Evolutionary conservation across 2,329 filamentous ascomycete genomes (phyloP), one percentile per base, ranked within the genome.

Genomic region (Colletotrichum tamarilloi): DNA sequence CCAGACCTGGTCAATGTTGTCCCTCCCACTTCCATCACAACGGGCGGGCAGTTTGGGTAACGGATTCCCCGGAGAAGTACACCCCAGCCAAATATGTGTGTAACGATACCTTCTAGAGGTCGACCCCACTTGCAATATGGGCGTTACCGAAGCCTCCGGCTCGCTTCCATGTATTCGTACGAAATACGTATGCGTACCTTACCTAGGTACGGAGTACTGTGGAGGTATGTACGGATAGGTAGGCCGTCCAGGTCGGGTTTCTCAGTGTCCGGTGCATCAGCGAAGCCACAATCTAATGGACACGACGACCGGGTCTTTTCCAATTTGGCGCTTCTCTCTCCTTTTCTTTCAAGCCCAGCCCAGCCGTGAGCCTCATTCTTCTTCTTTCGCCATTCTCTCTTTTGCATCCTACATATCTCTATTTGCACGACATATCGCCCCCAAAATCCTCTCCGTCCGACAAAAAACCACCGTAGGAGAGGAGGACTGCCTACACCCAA

Each of bases 101-200:
- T 0, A 11, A 9, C 1, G 24, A 12, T 73, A 73, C 70, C n/a
- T 67, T 2, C 2, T 1, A 3, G 28, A 7, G 53, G 58, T 63
- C 22, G 42, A 49, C 42, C 42, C 52, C 53, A 72, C 38, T 28
- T 11, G 30, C 52, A 68, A 70, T 62, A 62, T 69, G 67, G 71
- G 55, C 49, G 67, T 52, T 73, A 62, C 71, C 71, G 71, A 73
- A 73, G 67, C 35, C 62, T 71, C 71, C 71, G 71, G 67, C 35
- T 53, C 30, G 32, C 19, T 7, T 49, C 19, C 19, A n/a, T 49
- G 42, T 49, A n/a, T 11, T 49, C 19, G 42, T 49, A 49, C 42
- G 42, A n/a, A 46, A 46, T 46, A 46, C 42, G 16, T n/a, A 46
- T 8, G 38, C 30, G 38, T 42, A 42, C 38, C 38, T 5, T 35